phyloP scores from a whole-genome alignment of 306 rosid genomes.

The Quercus agrifolia region DNA sequence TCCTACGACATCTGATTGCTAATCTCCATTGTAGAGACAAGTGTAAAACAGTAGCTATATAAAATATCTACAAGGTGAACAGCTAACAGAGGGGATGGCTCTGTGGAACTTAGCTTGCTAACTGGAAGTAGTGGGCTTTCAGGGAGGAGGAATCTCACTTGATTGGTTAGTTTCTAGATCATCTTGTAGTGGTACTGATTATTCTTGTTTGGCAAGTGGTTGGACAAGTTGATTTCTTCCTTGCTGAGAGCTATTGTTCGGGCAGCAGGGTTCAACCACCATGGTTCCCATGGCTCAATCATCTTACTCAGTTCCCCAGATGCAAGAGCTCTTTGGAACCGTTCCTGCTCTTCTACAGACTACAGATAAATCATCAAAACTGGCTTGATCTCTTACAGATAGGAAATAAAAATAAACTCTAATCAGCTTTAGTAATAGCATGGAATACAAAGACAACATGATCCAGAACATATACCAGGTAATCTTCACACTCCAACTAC shows the following conservation, averaged over 20 bases:
- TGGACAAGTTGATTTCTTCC: conserved; percentile 83
- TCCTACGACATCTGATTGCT: conserved; percentile 68
- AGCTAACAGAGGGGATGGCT: conserved; percentile 72
- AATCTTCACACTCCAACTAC: background rate
- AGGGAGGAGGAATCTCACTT: conserved; percentile 57
- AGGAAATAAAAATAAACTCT: background rate
- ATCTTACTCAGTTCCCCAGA: conserved; percentile 85
- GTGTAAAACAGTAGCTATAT: conserved; percentile 72
- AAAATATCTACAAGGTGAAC: conserved; percentile 76
- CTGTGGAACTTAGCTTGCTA: conserved; percentile 64
- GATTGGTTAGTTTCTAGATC: conserved; percentile 30
- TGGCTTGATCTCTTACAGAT: conserved; percentile 61
- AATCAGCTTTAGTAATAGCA: conserved; percentile 5
- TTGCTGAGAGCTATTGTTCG: conserved; percentile 58
- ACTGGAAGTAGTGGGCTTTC: conserved; percentile 64
- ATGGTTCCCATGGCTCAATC: conserved; percentile 94
- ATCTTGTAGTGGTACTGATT: conserved; percentile 10
- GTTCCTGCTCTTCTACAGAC: conserved; percentile 63
- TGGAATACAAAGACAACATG: background rate
- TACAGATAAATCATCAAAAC: conserved; percentile 63
- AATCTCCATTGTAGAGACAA: conserved; percentile 80
- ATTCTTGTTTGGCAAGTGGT: conserved; percentile 38
- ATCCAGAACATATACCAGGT: background rate
- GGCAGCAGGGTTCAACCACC: conserved; percentile 88
- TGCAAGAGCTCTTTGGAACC: conserved; percentile 72